Conservation (phyloP, 805 yeast species). For the Candida corydali region DNA sequence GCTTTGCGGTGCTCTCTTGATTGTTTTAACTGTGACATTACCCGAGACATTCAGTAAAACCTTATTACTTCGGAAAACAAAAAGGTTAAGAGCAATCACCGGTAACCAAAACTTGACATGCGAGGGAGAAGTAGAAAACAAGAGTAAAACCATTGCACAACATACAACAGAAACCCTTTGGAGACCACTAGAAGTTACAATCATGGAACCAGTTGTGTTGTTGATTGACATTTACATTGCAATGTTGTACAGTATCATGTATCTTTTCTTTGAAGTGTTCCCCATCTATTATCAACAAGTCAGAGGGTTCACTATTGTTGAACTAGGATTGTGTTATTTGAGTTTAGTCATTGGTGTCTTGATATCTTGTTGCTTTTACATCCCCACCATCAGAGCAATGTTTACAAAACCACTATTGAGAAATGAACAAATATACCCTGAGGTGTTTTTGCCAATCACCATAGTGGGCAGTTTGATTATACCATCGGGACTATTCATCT, state of each 20-base stretch:
- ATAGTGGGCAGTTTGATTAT: slow-evolving; percentile 37
- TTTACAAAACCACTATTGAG: slow-evolving; percentile 19
- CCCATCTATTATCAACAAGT: slow-evolving; percentile 49
- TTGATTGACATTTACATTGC: slow-evolving; percentile 50
- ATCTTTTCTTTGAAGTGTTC: slow-evolving; percentile 58
- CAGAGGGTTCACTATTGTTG: slow-evolving; percentile 45
- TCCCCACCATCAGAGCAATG: slow-evolving; percentile 19
- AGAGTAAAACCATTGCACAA: slow-evolving; percentile 16
- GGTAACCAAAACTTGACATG: slow-evolving; percentile 44
- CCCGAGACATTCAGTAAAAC: slow-evolving; percentile 50
- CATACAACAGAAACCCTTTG: slow-evolving; percentile 30
- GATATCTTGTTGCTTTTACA: slow-evolving; percentile 31
- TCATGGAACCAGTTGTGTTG: slow-evolving; percentile 52
- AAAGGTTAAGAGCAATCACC: slow-evolving; percentile 43
- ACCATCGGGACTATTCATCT: slow-evolving; percentile 42
- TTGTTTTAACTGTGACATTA: slow-evolving; percentile 31
- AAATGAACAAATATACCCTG: slow-evolving; percentile 32
- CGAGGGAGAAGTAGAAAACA: slow-evolving; percentile 33
- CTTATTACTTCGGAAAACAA: slow-evolving; percentile 44
- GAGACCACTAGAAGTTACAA: slow-evolving; percentile 48
- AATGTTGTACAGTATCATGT: slow-evolving; percentile 48
- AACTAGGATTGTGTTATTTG: slow-evolving; percentile 46
- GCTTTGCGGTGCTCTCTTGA: slow-evolving; percentile 11
- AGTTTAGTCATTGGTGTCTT: slow-evolving; percentile 45
- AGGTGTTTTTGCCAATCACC: slow-evolving; percentile 38